phyloP scores from a whole-genome alignment of 305 asterid species.

The Fraxinus floribunda region DNA sequence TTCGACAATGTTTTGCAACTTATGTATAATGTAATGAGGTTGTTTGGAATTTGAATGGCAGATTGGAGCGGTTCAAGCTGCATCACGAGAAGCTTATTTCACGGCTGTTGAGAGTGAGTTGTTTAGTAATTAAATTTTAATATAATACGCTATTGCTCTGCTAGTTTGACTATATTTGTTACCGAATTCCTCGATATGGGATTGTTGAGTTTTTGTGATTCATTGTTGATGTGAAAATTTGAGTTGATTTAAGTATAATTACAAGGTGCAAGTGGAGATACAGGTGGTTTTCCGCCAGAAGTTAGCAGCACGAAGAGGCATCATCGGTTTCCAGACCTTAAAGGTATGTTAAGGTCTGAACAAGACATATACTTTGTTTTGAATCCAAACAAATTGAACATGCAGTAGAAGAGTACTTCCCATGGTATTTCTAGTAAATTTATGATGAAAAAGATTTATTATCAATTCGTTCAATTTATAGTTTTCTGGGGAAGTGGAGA shows the following conservation, averaged over 20 bases:
- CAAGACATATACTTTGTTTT: neutral
- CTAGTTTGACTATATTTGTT: neutral
- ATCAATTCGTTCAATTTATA: neutral
- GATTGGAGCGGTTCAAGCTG: constrained; percentile 83
- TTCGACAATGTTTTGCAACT: neutral
- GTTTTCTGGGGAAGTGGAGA: neutral
- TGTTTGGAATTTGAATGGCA: constrained; percentile 24
- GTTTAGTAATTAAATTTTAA: neutral
- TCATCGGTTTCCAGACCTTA: constrained; percentile 59
- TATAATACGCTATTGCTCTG: neutral
- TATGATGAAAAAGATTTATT: neutral
- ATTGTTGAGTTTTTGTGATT: neutral
- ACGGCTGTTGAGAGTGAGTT: constrained; percentile 59
- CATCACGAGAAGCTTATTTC: constrained; percentile 68
- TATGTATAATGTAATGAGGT: neutral
- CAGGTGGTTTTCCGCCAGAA: constrained; percentile 40
- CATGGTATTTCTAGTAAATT: neutral
- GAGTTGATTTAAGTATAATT: constrained; percentile 8
- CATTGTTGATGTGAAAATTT: neutral
- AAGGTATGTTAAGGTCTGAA: constrained; percentile 38
- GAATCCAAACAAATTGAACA: neutral
- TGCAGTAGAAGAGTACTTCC: neutral
- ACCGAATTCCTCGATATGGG: neutral
- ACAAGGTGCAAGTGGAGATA: constrained; percentile 52
- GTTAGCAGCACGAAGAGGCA: constrained; percentile 47